Percentiles rank a stretch among this genome's conserved stretches.
Evolutionary conservation across 2,329 filamentous ascomycete genomes (phyloP).

Genomic region (Diaporthe batatas): DNA sequence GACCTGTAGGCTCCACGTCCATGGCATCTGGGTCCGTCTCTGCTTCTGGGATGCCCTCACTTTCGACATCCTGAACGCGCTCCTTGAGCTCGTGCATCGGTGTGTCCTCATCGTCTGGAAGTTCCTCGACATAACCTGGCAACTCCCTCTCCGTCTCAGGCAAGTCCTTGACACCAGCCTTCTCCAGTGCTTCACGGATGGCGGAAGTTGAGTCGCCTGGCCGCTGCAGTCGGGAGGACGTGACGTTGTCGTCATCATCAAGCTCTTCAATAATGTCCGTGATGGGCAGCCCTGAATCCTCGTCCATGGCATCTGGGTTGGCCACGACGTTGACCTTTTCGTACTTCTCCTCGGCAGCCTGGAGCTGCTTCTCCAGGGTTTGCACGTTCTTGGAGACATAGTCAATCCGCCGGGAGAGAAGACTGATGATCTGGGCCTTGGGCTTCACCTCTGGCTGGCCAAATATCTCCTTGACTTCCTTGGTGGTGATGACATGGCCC

Average conservation of each 20-base stretch:
- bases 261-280: slow-evolving; percentile 94
- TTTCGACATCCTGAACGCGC: slow-evolving; percentile 5
- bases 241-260: slow-evolving; percentile 89
- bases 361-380: slow-evolving; percentile 80
- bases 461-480: slow-evolving; percentile 66
- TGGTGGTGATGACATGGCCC: slow-evolving; percentile 72
- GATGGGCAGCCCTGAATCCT: slow-evolving; percentile 77
- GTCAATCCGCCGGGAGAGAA: slow-evolving; percentile 83
- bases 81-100: slow-evolving; percentile 1
- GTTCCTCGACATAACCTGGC: neutral
- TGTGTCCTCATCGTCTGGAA: slow-evolving; percentile 8
- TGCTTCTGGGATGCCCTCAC: neutral
- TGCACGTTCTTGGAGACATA: slow-evolving; percentile 88
- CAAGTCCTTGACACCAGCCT: slow-evolving; percentile 74
- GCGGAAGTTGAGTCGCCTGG: slow-evolving; percentile 75
- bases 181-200: slow-evolving; percentile 79
- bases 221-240: slow-evolving; percentile 75
- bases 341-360: slow-evolving; percentile 77
- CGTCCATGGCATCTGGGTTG: slow-evolving; percentile 73
- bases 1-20: neutral
- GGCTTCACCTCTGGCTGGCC: slow-evolving; percentile 61
- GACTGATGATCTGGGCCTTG: slow-evolving; percentile 73
- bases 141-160: slow-evolving; percentile 37
- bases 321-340: slow-evolving; percentile 71
- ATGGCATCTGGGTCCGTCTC: neutral